A percentile compares a stretch with the other conserved stretches of the same genome.
Evolutionary conservation across 495 filamentous ascomycete genomes (phyloP).

Genomic region (Chaetomium fimeti): DNA sequence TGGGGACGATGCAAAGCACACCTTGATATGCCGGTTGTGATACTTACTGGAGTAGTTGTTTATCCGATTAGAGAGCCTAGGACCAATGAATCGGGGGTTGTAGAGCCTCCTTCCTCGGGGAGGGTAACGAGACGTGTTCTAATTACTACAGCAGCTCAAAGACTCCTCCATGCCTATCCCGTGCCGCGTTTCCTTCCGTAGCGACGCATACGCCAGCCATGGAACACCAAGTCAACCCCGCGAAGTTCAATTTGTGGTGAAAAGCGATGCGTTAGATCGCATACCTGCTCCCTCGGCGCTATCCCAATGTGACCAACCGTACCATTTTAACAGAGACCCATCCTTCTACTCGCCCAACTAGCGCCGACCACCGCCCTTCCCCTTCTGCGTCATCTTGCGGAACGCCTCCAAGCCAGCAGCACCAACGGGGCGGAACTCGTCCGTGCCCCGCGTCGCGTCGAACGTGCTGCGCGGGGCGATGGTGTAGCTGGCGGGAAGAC

Average conservation of each 20-base stretch:
- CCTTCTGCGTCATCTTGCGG: constrained; percentile 73
- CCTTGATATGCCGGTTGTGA: too few species aligned
- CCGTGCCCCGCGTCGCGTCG: constrained; percentile 38
- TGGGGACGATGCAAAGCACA: too few species aligned
- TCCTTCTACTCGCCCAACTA: constrained; percentile 13
- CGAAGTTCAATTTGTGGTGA: neutral
- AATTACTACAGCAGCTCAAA: too few species aligned
- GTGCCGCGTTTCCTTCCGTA: too few species aligned
- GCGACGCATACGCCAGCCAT: too few species aligned
- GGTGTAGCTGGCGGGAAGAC: constrained; percentile 73
- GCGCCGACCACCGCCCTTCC: constrained; percentile 52
- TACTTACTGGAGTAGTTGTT: too few species aligned
- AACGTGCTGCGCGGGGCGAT: constrained; percentile 68
- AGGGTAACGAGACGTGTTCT: too few species aligned
- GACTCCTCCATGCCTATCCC: too few species aligned
- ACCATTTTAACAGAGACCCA: neutral
- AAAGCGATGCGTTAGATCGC: neutral
- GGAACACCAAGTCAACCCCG: neutral
- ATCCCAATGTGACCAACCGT: neutral
- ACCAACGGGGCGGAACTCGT: constrained; percentile 61
- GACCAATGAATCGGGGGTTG: too few species aligned
- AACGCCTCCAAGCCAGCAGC: constrained; percentile 76
- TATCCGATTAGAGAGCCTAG: too few species aligned
- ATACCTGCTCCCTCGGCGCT: neutral
- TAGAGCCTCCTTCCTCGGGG: too few species aligned